Conservation (phyloP, 2,329 filamentous ascomycete genomes). For the Xylaria sp. region DNA sequence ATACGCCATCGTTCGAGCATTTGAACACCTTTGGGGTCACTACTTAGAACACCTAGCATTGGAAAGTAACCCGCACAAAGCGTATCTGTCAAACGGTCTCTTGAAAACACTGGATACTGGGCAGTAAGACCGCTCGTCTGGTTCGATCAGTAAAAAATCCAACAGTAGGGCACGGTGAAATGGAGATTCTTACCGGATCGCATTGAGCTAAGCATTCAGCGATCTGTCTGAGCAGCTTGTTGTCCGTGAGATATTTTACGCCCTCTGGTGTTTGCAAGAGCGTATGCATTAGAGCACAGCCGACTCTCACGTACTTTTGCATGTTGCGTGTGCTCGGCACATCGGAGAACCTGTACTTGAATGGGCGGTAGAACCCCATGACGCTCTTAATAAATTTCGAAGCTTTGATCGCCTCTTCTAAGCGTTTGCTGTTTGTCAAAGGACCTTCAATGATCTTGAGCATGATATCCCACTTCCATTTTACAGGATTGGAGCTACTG, state of each 20-base stretch:
- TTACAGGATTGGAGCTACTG: constrained; percentile 87
- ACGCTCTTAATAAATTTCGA: constrained; percentile 97
- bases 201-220: constrained; percentile 96
- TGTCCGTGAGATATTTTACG: constrained; percentile 84
- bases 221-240: constrained; percentile 92
- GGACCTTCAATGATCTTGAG: constrained; percentile 92
- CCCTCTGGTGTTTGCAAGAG: constrained; percentile 89
- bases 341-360: constrained; percentile 95
- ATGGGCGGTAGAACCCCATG: constrained; percentile 94
- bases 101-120: constrained; percentile 88
- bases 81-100: constrained; percentile 84
- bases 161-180: neutral
- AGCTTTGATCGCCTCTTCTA: constrained; percentile 93
- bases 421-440: constrained; percentile 85
- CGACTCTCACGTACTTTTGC: constrained; percentile 91
- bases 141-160: constrained; percentile 40
- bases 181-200: constrained; percentile 73
- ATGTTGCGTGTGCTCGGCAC: constrained; percentile 91
- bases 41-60: constrained; percentile 87
- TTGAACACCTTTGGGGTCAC: constrained; percentile 81
- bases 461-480: constrained; percentile 98
- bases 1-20: constrained; percentile 97
- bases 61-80: constrained; percentile 94
- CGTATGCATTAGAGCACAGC: constrained; percentile 87
- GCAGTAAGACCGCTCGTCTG: constrained; percentile 80